phyloP scores from a whole-genome alignment of 352 stramenopile genomes.

The Globisporangium rhizosaccharum region DNA sequence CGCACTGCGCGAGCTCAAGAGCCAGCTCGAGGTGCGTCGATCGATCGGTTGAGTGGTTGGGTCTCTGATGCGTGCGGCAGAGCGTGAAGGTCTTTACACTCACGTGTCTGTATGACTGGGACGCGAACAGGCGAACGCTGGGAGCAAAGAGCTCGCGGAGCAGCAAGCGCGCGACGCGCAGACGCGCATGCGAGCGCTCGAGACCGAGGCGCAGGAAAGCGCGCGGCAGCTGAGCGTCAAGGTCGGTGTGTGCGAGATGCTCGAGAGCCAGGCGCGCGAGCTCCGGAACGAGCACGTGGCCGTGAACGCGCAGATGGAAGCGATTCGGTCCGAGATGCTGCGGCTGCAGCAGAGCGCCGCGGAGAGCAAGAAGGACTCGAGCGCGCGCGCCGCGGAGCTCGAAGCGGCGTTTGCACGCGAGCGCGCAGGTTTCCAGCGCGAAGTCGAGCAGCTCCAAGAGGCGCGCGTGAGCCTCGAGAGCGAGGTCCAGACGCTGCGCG shows the following conservation, averaged over 20 bases:
- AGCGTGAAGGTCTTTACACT: neutral
- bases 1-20: constrained; percentile 42
- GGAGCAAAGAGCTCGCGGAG: constrained; percentile 18
- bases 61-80: neutral
- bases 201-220: constrained; percentile 48
- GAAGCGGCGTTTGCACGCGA: constrained; percentile 40
- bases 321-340: constrained; percentile 69
- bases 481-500: constrained; percentile 58
- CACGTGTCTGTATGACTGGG: neutral
- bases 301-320: constrained; percentile 78
- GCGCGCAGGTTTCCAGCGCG: constrained; percentile 23
- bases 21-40: constrained; percentile 37
- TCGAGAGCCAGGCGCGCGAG: constrained; percentile 67
- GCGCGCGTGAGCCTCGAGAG: constrained; percentile 73
- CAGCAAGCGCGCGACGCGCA: constrained; percentile 30
- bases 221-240: constrained; percentile 54
- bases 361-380: constrained; percentile 29
- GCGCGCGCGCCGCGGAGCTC: constrained; percentile 21
- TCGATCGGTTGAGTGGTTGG: neutral
- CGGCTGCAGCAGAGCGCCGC: constrained; percentile 31
- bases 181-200: constrained; percentile 35
- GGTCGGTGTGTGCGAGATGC: constrained; percentile 57
- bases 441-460: constrained; percentile 64
- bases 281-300: constrained; percentile 68
- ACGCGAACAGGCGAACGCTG: constrained; percentile 22